Evolutionary conservation across 2,329 filamentous ascomycete species (phyloP).

Genomic region (Graphilbum sp.): DNA sequence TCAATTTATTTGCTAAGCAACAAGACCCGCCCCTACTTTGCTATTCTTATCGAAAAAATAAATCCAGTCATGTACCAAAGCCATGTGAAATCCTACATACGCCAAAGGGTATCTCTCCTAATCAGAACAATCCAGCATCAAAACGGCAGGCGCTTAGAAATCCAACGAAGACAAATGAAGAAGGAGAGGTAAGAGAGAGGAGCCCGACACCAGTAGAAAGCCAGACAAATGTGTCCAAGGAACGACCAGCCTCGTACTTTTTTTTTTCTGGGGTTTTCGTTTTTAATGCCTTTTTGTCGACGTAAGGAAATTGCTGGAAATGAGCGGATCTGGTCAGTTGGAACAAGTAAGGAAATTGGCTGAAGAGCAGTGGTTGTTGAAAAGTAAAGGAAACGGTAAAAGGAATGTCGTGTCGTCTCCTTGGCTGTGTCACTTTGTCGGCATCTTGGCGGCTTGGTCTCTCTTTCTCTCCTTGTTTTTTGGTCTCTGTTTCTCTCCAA

Average conservation of each 20-base stretch:
- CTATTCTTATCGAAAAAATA: too few relatives aligned
- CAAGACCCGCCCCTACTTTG: too few relatives aligned
- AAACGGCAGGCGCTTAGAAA: neutral
- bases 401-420: constrained; percentile 4
- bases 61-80: neutral
- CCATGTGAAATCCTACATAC: neutral
- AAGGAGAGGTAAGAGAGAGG: too few relatives aligned
- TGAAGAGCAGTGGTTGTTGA: constrained; percentile 6
- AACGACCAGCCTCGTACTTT: neutral
- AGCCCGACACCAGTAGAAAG: neutral
- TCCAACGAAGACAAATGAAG: neutral
- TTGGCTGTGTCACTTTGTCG: neutral
- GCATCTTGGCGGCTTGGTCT: too few relatives aligned
- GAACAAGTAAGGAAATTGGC: constrained; percentile 5
- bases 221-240: neutral
- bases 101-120: neutral
- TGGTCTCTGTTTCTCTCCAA: neutral
- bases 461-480: neutral
- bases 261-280: constrained; percentile 4
- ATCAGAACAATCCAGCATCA: neutral
- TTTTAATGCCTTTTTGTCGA: constrained; percentile 6
- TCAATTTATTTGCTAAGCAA: too few relatives aligned
- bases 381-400: constrained; percentile 7
- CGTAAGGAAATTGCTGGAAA: constrained; percentile 10
- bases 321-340: constrained; percentile 16